A percentile compares a stretch with the other conserved stretches of the same genome.
phyloP scores from a whole-genome alignment of 495 filamentous ascomycete species.

The Opeltia flavorubescens region DNA sequence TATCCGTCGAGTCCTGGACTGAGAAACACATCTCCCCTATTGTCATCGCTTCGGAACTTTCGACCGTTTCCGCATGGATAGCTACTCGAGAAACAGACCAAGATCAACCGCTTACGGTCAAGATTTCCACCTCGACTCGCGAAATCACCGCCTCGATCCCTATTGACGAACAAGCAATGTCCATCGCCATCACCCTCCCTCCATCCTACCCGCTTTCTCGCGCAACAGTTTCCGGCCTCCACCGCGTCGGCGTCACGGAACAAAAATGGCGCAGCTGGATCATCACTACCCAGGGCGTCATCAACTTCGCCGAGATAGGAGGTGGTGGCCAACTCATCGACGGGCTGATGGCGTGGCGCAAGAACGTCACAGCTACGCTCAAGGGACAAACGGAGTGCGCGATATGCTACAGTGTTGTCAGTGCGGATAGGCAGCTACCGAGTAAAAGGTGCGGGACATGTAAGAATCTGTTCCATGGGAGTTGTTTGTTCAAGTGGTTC shows the following conservation, averaged over 20 bases:
- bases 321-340: slow-evolving; percentile 57
- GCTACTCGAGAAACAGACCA: slow-evolving; percentile 39
- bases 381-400: slow-evolving; percentile 93
- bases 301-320: slow-evolving; percentile 62
- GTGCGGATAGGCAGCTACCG: slow-evolving; percentile 71
- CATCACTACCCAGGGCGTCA: slow-evolving; percentile 73
- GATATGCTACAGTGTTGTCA: slow-evolving; percentile 91
- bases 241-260: slow-evolving; percentile 74
- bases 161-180: slow-evolving; percentile 72
- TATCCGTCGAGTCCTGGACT: slow-evolving; percentile 67
- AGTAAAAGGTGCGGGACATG: slow-evolving; percentile 87
- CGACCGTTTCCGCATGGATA: slow-evolving; percentile 59
- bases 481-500: slow-evolving; percentile 92
- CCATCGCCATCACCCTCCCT: slow-evolving; percentile 66
- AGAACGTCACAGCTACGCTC: slow-evolving; percentile 71
- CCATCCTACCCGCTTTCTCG: slow-evolving; percentile 63
- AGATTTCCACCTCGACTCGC: slow-evolving; percentile 48
- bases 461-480: slow-evolving; percentile 82
- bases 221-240: slow-evolving; percentile 61
- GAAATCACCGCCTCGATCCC: slow-evolving; percentile 74
- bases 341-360: slow-evolving; percentile 65
- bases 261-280: slow-evolving; percentile 83
- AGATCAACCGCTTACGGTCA: slow-evolving; percentile 57
- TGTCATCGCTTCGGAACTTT: slow-evolving; percentile 56
- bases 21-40: slow-evolving; percentile 73